Evolutionary conservation across 305 asterid genomes (phyloP), one percentile per base, ranked within the genome.

Genomic region (Fraxinus platypoda): DNA sequence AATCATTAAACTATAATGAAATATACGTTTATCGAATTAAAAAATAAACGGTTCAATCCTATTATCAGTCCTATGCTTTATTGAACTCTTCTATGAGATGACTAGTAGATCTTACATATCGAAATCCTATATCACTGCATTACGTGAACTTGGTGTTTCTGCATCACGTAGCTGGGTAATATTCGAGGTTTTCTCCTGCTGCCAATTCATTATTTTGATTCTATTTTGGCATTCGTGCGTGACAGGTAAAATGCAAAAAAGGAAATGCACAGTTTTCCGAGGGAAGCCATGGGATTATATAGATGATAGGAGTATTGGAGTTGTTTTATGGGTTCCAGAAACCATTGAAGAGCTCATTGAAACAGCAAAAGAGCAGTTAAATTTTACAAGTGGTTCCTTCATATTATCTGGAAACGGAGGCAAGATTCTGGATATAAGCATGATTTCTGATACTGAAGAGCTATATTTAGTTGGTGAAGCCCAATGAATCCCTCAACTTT

Each of bases 331-430:
- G 62, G 62, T 52, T 52, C 62, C 62, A 52, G 23, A n/a, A 52
- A 52, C 23, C 23, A n/a, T 52, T 52, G 62, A 52, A 52, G 62
- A 52, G 23, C 62, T 52, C 23, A 81, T 86, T 23, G 82, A 54
- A 83, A 78, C 80, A 26, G 86, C 91, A 15, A 84, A 41, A 72
- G 84, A 74, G 70, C 78, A 82, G 76, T 81, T 87, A 11, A 64
- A 80, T 76, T 43, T 85, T 71, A 25, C 72, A 37, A 66, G 34
- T 17, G 54, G 78, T 35, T 83, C 86, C 75, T 75, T 80, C 68
- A 73, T 90, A 72, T 70, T 88, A 71, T 87, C 88, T 62, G 90
- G 85, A 75, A 75, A 82, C 52, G 89, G 90, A 21, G 90, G 87
- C 81, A 87, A 80, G 79, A 86, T 88, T 84, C 80, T 84, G 81